Evolutionary conservation across 2,329 filamentous ascomycete species (phyloP).

Genomic region (Pseudopithomyces maydicus): DNA sequence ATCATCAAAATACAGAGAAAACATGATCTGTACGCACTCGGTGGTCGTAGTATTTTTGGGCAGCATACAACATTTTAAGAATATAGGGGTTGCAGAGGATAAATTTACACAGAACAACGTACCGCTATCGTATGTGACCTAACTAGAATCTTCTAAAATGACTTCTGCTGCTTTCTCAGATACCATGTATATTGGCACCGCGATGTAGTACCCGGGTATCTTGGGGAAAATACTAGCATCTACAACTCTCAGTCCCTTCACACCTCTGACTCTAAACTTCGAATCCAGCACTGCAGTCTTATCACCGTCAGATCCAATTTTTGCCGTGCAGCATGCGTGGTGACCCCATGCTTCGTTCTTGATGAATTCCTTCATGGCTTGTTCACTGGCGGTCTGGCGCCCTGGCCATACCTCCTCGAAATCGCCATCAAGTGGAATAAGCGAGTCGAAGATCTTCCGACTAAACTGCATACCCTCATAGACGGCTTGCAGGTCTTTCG

Average conservation of each 20-base stretch:
- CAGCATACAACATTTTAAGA: too few relatives aligned
- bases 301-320: slow-evolving; percentile 59
- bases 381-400: slow-evolving; percentile 48
- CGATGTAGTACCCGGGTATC: slow-evolving; percentile 50
- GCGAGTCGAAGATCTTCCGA: slow-evolving; percentile 48
- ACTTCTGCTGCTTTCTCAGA: slow-evolving; percentile 67
- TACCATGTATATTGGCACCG: slow-evolving; percentile 61
- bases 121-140: background rate
- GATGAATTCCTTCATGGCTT: slow-evolving; percentile 45
- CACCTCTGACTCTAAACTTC: slow-evolving; percentile 58
- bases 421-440: slow-evolving; percentile 49
- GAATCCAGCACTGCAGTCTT: slow-evolving; percentile 59
- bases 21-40: too few relatives aligned
- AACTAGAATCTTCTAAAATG: slow-evolving; percentile 45
- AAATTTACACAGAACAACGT: too few relatives aligned
- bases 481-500: slow-evolving; percentile 58
- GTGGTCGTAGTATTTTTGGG: too few relatives aligned
- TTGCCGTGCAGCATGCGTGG: slow-evolving; percentile 62
- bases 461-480: slow-evolving; percentile 61
- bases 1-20: too few relatives aligned
- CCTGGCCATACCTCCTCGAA: slow-evolving; percentile 58
- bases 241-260: slow-evolving; percentile 59
- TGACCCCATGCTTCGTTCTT: slow-evolving; percentile 51
- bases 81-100: too few relatives aligned
- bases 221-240: slow-evolving; percentile 38